Base-by-base conservation (phyloP, 75 land plant genomes). In the Pseudotsuga menziesii region DNA sequence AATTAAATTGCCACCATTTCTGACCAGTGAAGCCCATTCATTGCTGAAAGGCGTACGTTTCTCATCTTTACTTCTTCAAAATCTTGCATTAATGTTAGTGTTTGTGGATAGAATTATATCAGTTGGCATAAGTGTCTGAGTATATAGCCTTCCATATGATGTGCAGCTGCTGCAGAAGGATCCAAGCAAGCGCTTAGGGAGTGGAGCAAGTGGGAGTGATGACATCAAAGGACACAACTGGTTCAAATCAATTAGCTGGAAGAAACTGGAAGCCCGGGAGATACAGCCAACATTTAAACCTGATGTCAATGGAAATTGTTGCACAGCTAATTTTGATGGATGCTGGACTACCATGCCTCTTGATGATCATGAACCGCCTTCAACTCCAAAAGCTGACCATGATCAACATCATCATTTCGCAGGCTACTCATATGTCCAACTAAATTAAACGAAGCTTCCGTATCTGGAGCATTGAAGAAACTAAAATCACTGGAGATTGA, bases 201-300 rank as follows among this genome's bases (percentile, higher is more conserved):
- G 85, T 71, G 96, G 96, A 9, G 69, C 85, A 23, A 84, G 27
- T 61, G 94, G 93, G 12, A 87, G 88, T 66, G 86, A 93, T 13
- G 96, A 96, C 63, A 93, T 96, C 15, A 96, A 90, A 80, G 72
- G 78, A 36, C 98, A 93, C 80, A 96, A 90, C 76, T 96, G 98
- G 98, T 96, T 96, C 86, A 93, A 91, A 74, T 74, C 83, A 16
- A 90, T 96, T 57, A 91, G 90, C 87, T 96, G 98, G 98, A 90
- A 77, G 75, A 96, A 90, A 72, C 79, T 93, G 70, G 96, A 96
- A 41, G 85, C 80, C 8, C 73, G 94, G 20, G 80, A 87, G 61
- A 86, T 96, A 20, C 83, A 91, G 36, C 98, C 98, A 9, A 85
- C 87, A 73, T 96, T 96, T 75, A 79, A 81, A 19, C 98, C 98